Conservation (phyloP, 176 grass and related monocot species). For the Cenchrus fungigraminus region DNA sequence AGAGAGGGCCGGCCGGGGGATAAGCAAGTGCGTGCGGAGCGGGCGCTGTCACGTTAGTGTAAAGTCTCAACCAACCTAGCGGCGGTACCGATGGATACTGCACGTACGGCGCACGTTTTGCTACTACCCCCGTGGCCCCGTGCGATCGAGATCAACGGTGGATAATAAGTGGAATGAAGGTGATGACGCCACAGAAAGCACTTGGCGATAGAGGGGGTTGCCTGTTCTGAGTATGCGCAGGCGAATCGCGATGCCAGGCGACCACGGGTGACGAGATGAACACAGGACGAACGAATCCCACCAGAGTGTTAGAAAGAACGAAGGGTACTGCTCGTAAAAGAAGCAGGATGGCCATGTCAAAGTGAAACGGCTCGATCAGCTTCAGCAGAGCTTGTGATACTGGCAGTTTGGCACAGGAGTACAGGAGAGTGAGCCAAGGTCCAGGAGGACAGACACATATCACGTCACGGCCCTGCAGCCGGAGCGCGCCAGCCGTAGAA, state of each 20-base stretch:
- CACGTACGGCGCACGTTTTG: conserved; percentile 6
- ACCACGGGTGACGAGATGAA: background rate
- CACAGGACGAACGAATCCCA: too few species aligned
- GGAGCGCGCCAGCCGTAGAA: background rate
- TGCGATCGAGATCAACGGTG: background rate
- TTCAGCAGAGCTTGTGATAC: background rate
- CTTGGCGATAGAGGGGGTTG: background rate
- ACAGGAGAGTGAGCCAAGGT: background rate
- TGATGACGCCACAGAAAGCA: background rate
- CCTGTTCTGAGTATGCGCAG: background rate
- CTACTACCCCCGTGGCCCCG: background rate
- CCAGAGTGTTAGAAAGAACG: too few species aligned
- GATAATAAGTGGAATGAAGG: background rate
- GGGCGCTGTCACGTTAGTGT: conserved; percentile 41
- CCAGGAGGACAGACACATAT: background rate
- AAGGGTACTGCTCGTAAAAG: background rate
- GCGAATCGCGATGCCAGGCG: background rate
- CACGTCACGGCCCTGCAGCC: background rate
- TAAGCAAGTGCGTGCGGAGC: background rate
- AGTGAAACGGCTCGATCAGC: background rate
- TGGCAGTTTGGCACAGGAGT: background rate
- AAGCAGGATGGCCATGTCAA: background rate
- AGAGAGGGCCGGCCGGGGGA: too few species aligned
- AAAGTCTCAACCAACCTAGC: conserved; percentile 28
- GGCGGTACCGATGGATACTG: background rate